Evolutionary conservation across 257 asterid species (phyloP).

Genomic region (Solanum gracilifrons): DNA sequence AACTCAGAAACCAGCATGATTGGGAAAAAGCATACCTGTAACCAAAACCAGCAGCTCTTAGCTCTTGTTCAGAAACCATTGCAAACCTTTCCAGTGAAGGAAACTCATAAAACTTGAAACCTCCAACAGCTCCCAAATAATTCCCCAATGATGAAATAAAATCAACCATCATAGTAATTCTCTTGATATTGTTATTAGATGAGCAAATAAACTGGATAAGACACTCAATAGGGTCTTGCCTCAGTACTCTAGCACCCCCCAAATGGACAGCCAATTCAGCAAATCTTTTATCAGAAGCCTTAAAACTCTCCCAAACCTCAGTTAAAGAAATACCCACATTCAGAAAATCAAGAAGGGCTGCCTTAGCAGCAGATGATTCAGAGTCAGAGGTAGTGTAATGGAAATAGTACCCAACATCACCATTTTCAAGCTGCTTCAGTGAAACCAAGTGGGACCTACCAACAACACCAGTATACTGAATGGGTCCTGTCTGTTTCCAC

Average conservation of each 20-base stretch:
- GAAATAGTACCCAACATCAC: conserved; percentile 42
- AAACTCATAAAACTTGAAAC: conserved; percentile 58
- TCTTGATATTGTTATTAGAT: conserved; percentile 73
- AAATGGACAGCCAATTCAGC: conserved; percentile 53
- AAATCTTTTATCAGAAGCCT: conserved; percentile 65
- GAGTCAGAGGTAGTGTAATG: conserved; percentile 32
- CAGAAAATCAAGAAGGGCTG: conserved; percentile 58
- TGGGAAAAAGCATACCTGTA: conserved; percentile 43
- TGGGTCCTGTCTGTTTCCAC: conserved; percentile 72
- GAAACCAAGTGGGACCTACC: conserved; percentile 75
- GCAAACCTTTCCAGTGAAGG: conserved; percentile 58
- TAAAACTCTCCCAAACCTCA: conserved; percentile 66
- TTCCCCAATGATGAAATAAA: conserved; percentile 63
- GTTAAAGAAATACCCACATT: conserved; percentile 60
- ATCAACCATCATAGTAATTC: conserved; percentile 91
- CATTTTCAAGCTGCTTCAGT: conserved; percentile 56
- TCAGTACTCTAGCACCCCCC: conserved; percentile 85
- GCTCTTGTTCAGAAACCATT: conserved; percentile 56
- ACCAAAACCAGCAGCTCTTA: conserved; percentile 90
- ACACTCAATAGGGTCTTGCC: conserved; percentile 94
- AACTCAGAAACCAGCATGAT: background rate
- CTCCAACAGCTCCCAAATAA: conserved; percentile 66
- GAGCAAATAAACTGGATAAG: conserved; percentile 90
- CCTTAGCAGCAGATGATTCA: conserved; percentile 1
- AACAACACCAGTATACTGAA: conserved; percentile 65